Conservation (phyloP, 306 rosid genomes). For the Trichosanthes cucumerina region DNA sequence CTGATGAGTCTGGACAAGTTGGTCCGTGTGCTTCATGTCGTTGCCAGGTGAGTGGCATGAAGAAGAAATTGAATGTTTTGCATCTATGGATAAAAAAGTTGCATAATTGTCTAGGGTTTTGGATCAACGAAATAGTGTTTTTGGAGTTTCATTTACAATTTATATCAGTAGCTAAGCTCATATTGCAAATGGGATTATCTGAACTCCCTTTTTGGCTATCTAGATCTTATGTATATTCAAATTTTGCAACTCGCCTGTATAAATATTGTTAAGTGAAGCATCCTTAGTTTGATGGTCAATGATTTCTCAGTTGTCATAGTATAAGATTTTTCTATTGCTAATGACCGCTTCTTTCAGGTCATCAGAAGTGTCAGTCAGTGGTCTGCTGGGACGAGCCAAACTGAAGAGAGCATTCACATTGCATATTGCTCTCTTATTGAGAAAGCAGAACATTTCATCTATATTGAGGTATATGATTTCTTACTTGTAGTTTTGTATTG, state of each 20-base stretch:
- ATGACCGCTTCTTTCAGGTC: constrained; percentile 39
- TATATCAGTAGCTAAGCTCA: neutral
- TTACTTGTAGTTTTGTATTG: neutral
- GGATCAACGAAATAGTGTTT: neutral
- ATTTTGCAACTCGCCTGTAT: neutral
- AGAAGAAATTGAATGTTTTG: neutral
- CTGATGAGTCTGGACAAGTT: constrained; percentile 75
- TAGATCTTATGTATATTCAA: neutral
- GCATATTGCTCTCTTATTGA: constrained; percentile 93
- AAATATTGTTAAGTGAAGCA: neutral
- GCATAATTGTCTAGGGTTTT: neutral
- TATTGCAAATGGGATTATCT: neutral
- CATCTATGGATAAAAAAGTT: neutral
- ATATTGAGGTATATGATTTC: constrained; percentile 68
- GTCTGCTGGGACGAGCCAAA: constrained; percentile 99
- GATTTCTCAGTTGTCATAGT: neutral
- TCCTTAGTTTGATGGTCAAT: neutral
- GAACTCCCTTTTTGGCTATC: neutral
- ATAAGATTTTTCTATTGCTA: constrained; percentile 8
- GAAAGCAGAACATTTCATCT: constrained; percentile 86
- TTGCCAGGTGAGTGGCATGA: constrained; percentile 59
- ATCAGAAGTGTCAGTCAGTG: constrained; percentile 98
- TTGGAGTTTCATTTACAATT: neutral
- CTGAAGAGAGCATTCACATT: constrained; percentile 84
- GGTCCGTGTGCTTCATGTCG: constrained; percentile 92